Evolutionary conservation across 306 rosid genomes (phyloP).

Genomic region (barrel medic (Medicago truncatula)): MtrunA17r5.0-ANR NC_053048.1:2719001-2719500

Average conservation of each 20-base stretch:
- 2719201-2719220: constrained; percentile 23
- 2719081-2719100: not conserved
- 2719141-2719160: constrained; percentile 40
- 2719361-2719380: not conserved
- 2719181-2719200: constrained; percentile 36
- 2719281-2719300: not conserved
- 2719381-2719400: not conserved
- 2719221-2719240: constrained; percentile 46
- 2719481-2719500: not conserved
- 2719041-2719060: not conserved
- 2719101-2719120: not conserved
- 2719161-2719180: constrained; percentile 38
- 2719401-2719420: no score
- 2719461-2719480: not conserved
- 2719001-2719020: not conserved
- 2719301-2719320: constrained; percentile 32
- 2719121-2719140: constrained; percentile 39
- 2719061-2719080: not conserved
- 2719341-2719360: constrained; percentile 40
- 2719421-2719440: not conserved
- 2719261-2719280: constrained; percentile 26
- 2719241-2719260: constrained; percentile 33
- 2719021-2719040: not conserved
- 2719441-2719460: not conserved
- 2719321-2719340: constrained; percentile 33